Conservation (phyloP, 495 filamentous ascomycete genomes). For the Haplographium delicatum region DNA sequence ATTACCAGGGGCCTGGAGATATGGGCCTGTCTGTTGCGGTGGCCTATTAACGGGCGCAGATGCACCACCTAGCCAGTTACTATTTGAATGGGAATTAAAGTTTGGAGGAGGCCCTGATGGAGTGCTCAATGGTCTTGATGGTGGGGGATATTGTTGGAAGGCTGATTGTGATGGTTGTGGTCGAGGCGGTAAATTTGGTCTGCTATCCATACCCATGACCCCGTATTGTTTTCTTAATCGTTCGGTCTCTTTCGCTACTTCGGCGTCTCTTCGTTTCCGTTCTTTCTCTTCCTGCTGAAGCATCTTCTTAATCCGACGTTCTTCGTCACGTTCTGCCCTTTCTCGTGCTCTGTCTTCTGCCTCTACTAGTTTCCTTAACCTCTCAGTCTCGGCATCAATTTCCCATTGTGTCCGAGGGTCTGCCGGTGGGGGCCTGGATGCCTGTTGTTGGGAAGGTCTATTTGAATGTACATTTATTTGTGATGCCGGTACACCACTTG, state of each 20-base stretch:
- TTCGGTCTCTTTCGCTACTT: slow-evolving; percentile 81
- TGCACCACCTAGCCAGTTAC: slow-evolving; percentile 12
- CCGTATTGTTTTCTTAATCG: slow-evolving; percentile 71
- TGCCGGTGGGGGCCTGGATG: slow-evolving; percentile 25
- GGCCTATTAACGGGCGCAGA: slow-evolving; percentile 20
- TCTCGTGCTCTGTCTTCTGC: slow-evolving; percentile 50
- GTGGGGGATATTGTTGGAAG: not conserved
- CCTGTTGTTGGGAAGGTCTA: slow-evolving; percentile 12
- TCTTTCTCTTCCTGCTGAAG: slow-evolving; percentile 74
- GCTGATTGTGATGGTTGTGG: not conserved
- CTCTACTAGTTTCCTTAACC: slow-evolving; percentile 52
- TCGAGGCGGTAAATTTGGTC: slow-evolving; percentile 7
- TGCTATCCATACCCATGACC: slow-evolving; percentile 14
- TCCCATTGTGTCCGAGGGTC: slow-evolving; percentile 52
- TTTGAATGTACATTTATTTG: slow-evolving; percentile 14
- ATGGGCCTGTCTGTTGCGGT: slow-evolving; percentile 5
- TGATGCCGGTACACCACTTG: slow-evolving; percentile 9
- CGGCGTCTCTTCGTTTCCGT: slow-evolving; percentile 57
- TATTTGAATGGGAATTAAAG: slow-evolving; percentile 10
- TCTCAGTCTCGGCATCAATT: slow-evolving; percentile 59
- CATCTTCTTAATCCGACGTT: slow-evolving; percentile 67
- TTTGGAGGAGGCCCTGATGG: not conserved
- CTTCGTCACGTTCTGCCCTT: slow-evolving; percentile 52
- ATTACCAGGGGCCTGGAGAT: slow-evolving; percentile 19
- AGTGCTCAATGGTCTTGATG: not conserved